Evolutionary conservation across 2,329 filamentous ascomycete species (phyloP).

Genomic region (Colletotrichum graminicola): DNA sequence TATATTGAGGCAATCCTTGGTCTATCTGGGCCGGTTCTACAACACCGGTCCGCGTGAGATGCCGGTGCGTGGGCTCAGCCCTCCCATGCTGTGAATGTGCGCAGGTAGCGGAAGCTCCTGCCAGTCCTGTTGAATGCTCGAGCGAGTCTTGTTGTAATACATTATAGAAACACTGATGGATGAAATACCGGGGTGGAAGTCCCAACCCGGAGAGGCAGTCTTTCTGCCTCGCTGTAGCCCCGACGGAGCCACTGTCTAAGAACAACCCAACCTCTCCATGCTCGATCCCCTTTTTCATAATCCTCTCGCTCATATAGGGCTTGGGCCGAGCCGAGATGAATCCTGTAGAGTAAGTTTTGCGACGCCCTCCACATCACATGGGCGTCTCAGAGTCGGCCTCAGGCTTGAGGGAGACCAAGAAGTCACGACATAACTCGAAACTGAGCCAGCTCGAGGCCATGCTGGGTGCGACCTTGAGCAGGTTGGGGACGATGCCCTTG

Average conservation of each 20-base stretch:
- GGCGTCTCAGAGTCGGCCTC: constrained; percentile 49
- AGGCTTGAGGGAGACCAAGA: constrained; percentile 74
- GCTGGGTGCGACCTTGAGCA: constrained; percentile 96
- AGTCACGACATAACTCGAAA: constrained; percentile 93
- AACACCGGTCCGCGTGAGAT: background rate
- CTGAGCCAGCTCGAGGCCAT: constrained; percentile 99
- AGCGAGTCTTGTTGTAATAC: constrained; percentile 37
- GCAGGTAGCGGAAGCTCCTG: background rate
- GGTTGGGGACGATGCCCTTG: constrained; percentile 94
- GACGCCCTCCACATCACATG: constrained; percentile 26
- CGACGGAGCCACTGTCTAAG: constrained; percentile 30
- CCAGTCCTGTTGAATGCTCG: constrained; percentile 17
- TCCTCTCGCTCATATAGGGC: background rate
- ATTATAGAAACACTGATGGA: constrained; percentile 40
- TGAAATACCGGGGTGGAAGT: constrained; percentile 16
- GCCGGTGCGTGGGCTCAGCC: constrained; percentile 3
- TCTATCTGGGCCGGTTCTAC: constrained; percentile 9
- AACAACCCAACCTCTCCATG: constrained; percentile 21
- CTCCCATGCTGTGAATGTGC: background rate
- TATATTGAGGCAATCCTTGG: constrained; percentile 9
- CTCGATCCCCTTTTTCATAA: constrained; percentile 8
- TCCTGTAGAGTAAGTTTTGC: background rate
- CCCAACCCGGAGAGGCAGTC: constrained; percentile 23
- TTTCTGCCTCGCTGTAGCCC: constrained; percentile 28
- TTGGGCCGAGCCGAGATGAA: background rate